Percentiles rank a stretch among this genome's conserved stretches.
These are phyloP conservation scores for Fusarium sp. DNA, from an alignment of 2,329 filamentous ascomycete species.

Conservation along the genomic window DNA sequence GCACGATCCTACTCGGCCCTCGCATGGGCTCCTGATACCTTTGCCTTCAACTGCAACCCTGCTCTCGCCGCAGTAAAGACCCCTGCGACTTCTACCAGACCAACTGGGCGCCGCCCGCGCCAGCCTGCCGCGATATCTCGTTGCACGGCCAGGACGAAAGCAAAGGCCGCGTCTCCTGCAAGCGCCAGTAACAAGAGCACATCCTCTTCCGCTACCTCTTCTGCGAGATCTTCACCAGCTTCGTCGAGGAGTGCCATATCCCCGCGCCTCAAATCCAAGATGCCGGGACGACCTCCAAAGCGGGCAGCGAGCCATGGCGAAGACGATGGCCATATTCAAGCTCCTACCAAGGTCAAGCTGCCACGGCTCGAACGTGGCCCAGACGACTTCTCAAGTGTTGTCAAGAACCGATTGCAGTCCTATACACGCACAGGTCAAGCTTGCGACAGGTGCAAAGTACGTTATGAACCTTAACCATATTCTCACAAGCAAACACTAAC, in stretches of 20 bases:
- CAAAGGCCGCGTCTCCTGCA: slow-evolving; percentile 31
- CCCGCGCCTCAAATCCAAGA: slow-evolving; percentile 41
- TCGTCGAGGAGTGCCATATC: slow-evolving; percentile 34
- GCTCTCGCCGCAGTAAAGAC: slow-evolving; percentile 25
- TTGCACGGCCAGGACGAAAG: slow-evolving; percentile 31
- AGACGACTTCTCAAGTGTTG: slow-evolving; percentile 67
- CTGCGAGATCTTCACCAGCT: slow-evolving; percentile 32
- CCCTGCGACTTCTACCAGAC: slow-evolving; percentile 36
- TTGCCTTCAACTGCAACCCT: slow-evolving; percentile 31
- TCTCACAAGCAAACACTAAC: slow-evolving; percentile 16
- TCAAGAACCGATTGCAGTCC: slow-evolving; percentile 68
- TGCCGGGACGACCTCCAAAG: slow-evolving; percentile 44
- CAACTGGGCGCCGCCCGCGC: slow-evolving; percentile 45
- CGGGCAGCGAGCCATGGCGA: slow-evolving; percentile 50
- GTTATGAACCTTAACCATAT: slow-evolving; percentile 37
- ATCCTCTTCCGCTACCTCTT: slow-evolving; percentile 24
- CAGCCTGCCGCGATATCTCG: slow-evolving; percentile 42
- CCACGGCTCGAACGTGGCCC: slow-evolving; percentile 62
- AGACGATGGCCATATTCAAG: slow-evolving; percentile 46
- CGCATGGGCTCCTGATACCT: slow-evolving; percentile 41
- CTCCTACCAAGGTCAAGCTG: slow-evolving; percentile 61
- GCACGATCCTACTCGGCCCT: slow-evolving; percentile 34
- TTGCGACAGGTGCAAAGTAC: slow-evolving; percentile 88
- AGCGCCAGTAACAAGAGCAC: slow-evolving; percentile 25
- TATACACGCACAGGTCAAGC: slow-evolving; percentile 82